These are phyloP conservation scores for Pythium guiyangense DNA, from an alignment of 352 stramenopile species.

Conservation along the genomic window DNA sequence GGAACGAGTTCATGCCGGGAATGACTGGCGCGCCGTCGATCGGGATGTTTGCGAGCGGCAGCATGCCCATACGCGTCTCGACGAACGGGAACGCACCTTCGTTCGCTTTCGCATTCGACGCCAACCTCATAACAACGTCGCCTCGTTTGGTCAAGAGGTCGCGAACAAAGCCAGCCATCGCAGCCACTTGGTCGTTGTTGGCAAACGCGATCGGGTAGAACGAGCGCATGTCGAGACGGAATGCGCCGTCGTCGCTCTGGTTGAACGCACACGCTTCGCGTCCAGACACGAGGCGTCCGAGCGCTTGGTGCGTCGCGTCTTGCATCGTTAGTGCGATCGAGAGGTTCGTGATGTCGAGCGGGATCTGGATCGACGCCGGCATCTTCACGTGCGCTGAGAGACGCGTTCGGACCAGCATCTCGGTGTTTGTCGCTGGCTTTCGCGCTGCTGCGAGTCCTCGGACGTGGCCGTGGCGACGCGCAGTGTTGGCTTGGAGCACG, in stretches of 20 bases:
- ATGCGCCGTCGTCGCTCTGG: slow-evolving; percentile 42
- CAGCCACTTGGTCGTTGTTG: slow-evolving; percentile 22
- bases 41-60: slow-evolving; percentile 55
- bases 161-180: slow-evolving; percentile 59
- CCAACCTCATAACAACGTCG: slow-evolving; percentile 56
- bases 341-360: slow-evolving; percentile 57
- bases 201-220: slow-evolving; percentile 63
- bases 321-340: slow-evolving; percentile 56
- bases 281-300: slow-evolving; percentile 48
- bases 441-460: neutral
- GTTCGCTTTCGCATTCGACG: slow-evolving; percentile 21
- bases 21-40: slow-evolving; percentile 48
- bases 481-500: slow-evolving; percentile 26
- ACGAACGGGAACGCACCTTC: slow-evolving; percentile 68
- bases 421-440: slow-evolving; percentile 44
- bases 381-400: slow-evolving; percentile 67
- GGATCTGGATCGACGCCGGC: slow-evolving; percentile 64
- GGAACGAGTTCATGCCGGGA: slow-evolving; percentile 69
- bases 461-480: neutral
- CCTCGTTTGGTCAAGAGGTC: slow-evolving; percentile 52
- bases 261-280: slow-evolving; percentile 64
- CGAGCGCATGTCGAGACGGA: slow-evolving; percentile 68
- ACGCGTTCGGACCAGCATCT: slow-evolving; percentile 66
- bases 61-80: slow-evolving; percentile 68
- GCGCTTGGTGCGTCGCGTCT: slow-evolving; percentile 21